Evolutionary conservation across 2,329 filamentous ascomycete species (phyloP), one percentile per base, ranked within the genome.

Genomic region (Hymenoscyphus repandus): DNA sequence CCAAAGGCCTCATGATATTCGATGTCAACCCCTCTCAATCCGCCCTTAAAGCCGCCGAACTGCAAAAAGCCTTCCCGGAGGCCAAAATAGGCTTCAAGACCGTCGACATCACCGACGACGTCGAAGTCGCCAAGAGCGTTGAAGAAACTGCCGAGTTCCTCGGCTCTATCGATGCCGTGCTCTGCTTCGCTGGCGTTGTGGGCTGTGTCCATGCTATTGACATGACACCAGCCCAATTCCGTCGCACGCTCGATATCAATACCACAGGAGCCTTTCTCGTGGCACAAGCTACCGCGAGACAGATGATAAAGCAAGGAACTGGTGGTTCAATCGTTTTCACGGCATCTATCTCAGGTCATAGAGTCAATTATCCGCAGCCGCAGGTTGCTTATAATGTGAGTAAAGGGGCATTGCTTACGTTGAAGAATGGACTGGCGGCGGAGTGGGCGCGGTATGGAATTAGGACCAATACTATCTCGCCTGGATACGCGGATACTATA

Each of bases 391-490:
- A 91, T 63, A 90, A 91, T 57, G 80, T 82, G 1, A 81, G 76
- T 56, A 91, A 91, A 66, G 80, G 83, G 0, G 85, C 79, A 0
- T 66, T 90, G 1, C 59, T 86, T 30, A 77, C 79, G 45, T 65
- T 90, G 58, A 82, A 80, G 45, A 79, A 76, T 56, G 82, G 74
- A 33, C 68, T 90, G 13, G 86, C 86, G 0, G 85, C 82, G 0
- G 87, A 91, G 66, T 90, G 86, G 86, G 83, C 82, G 1, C 68
- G 72, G 1, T 76, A 84, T 63, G 86, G 87, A 0, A 87, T 91
- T 53, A 69, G 83, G 2, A 82, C 86, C 5, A 90, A 91, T 59
- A 79, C 74, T 15, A 74, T 91, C 40, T 82, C 76, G 36, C 87
- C 87, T 0, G 86, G 86, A 0, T 90, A 90, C 59, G 88, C 90